phyloP scores from a whole-genome alignment of 1,284 basidiomycete species.

The Heterobasidion parviporum region DNA sequence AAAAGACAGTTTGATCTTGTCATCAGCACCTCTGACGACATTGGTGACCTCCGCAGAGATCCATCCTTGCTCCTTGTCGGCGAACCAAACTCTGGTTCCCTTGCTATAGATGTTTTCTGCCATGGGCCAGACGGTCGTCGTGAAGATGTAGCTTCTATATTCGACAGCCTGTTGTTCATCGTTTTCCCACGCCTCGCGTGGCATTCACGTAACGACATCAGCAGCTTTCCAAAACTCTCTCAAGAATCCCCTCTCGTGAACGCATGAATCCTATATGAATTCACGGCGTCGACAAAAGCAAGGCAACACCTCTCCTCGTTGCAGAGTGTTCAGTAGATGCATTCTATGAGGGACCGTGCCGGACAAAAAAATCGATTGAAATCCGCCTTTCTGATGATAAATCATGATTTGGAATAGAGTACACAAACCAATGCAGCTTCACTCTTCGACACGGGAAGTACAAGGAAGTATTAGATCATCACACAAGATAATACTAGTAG shows the following conservation, averaged over 20 bases:
- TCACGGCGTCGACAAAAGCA: background rate
- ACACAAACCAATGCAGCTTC: too few species aligned
- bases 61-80: constrained; percentile 91
- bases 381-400: too few species aligned
- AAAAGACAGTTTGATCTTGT: constrained; percentile 72
- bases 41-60: constrained; percentile 78
- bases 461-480: too few species aligned
- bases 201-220: background rate
- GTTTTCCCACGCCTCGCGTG: constrained; percentile 1
- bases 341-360: too few species aligned
- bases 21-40: constrained; percentile 52
- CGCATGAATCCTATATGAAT: background rate
- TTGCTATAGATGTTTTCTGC: constrained; percentile 83
- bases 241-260: background rate
- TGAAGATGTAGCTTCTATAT: constrained; percentile 1
- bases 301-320: background rate
- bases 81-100: constrained; percentile 81
- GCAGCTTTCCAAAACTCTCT: background rate
- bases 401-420: too few species aligned
- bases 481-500: too few species aligned
- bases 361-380: too few species aligned
- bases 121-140: constrained; percentile 32
- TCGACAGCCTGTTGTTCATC: background rate
- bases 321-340: background rate
- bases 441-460: too few species aligned